Percentiles rank a stretch among this genome's conserved stretches.
Conservation (phyloP, 2,329 filamentous ascomycete species). For the Colletotrichum simmondsii region DNA sequence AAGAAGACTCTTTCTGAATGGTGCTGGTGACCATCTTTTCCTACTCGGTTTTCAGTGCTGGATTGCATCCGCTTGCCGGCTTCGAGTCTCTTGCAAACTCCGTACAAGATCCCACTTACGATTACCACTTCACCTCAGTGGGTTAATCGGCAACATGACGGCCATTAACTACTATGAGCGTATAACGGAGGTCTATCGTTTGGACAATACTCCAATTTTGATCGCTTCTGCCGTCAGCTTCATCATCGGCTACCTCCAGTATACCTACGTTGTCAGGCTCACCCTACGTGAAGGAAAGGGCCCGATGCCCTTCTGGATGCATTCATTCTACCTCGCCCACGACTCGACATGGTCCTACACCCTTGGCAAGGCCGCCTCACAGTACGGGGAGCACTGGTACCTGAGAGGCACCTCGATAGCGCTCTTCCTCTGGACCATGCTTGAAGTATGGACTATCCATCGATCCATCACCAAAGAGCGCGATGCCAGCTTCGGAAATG, state of each 20-base stretch:
- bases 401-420: slow-evolving; percentile 12
- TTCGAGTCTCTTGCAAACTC: not conserved
- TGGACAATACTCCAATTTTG: slow-evolving; percentile 12
- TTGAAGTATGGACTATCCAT: slow-evolving; percentile 31
- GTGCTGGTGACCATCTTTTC: not conserved
- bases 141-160: not conserved
- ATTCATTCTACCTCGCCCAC: slow-evolving; percentile 35
- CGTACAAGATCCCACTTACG: no score
- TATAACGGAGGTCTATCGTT: not conserved
- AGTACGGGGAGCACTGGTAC: slow-evolving; percentile 26
- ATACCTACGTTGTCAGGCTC: slow-evolving; percentile 30
- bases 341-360: slow-evolving; percentile 32
- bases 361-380: slow-evolving; percentile 3
- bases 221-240: not conserved
- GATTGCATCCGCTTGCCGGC: not conserved
- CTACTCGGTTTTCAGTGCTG: not conserved
- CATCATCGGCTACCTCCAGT: slow-evolving; percentile 31
- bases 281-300: slow-evolving; percentile 24
- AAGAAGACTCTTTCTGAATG: not conserved
- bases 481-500: slow-evolving; percentile 9
- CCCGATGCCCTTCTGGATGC: slow-evolving; percentile 36
- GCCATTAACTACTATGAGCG: slow-evolving; percentile 13
- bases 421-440: slow-evolving; percentile 12
- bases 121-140: no score
- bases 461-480: slow-evolving; percentile 24